These are phyloP conservation scores for Tylopilus sp. DNA, from an alignment of 1,284 basidiomycete species.

Conservation along the genomic window DNA sequence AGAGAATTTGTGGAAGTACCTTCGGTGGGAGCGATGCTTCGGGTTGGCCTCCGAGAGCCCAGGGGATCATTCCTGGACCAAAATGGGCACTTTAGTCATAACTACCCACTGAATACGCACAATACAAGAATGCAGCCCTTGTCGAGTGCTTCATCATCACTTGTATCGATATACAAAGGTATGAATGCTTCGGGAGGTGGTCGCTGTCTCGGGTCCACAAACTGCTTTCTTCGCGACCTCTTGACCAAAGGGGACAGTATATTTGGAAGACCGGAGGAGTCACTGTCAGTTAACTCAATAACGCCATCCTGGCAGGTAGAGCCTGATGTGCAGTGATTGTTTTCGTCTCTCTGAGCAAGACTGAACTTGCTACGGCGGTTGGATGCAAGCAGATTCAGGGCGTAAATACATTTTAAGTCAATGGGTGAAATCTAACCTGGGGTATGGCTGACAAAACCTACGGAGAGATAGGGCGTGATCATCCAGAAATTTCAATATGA, in stretches of 20 bases:
- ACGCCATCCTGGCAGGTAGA: slow-evolving; percentile 14
- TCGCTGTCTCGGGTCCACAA: slow-evolving; percentile 9
- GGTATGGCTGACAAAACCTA: slow-evolving; percentile 11
- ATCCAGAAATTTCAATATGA: background rate
- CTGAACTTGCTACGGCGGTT: slow-evolving; percentile 6
- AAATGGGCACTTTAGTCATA: background rate
- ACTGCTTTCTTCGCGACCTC: slow-evolving; percentile 1
- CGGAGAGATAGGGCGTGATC: background rate
- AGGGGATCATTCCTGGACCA: slow-evolving; percentile 42
- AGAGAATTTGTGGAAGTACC: slow-evolving; percentile 8
- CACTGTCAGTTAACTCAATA: slow-evolving; percentile 35
- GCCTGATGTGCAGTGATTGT: background rate
- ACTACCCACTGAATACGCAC: slow-evolving; percentile 33
- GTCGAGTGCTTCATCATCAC: slow-evolving; percentile 35
- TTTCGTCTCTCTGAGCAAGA: background rate
- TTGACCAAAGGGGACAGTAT: slow-evolving; percentile 27
- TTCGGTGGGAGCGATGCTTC: slow-evolving; percentile 16
- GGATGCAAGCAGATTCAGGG: background rate
- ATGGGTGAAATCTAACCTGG: slow-evolving; percentile 12
- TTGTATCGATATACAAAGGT: slow-evolving; percentile 31
- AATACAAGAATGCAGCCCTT: slow-evolving; percentile 44
- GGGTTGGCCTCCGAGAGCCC: slow-evolving; percentile 44
- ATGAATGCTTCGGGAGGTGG: slow-evolving; percentile 9
- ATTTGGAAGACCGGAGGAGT: slow-evolving; percentile 26
- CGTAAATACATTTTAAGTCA: background rate